These are phyloP conservation scores for Diaporthe sp. DNA, from an alignment of 2,329 filamentous ascomycete species.

Conservation along the genomic window DNA sequence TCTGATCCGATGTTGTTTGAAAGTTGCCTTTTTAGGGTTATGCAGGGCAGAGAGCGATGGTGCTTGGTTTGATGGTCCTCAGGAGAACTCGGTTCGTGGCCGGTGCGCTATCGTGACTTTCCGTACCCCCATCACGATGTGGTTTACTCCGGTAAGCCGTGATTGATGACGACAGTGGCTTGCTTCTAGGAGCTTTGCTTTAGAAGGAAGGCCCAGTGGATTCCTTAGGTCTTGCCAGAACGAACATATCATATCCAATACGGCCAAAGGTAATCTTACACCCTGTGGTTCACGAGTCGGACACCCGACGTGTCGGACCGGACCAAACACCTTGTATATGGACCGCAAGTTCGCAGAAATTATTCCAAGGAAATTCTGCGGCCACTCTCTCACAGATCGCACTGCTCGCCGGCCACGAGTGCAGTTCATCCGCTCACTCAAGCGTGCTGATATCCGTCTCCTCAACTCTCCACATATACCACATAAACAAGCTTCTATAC, in stretches of 20 bases:
- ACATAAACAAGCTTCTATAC: conserved; percentile 95
- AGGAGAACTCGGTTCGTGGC: background rate
- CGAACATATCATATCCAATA: background rate
- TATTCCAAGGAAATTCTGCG: background rate
- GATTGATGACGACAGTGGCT: background rate
- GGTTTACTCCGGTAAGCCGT: too few relatives aligned
- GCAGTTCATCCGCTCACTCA: conserved; percentile 52
- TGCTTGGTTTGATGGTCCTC: background rate
- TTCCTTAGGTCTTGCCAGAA: background rate
- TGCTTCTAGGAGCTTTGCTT: background rate
- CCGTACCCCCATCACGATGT: background rate
- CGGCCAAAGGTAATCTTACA: background rate
- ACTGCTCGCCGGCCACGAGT: background rate
- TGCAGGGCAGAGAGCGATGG: background rate
- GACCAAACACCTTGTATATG: background rate
- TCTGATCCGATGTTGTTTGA: background rate
- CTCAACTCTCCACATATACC: conserved; percentile 95
- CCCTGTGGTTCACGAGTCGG: background rate
- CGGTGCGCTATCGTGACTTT: background rate
- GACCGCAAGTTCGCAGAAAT: background rate
- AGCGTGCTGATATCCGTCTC: conserved; percentile 80
- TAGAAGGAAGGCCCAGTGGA: too few relatives aligned
- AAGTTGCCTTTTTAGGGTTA: background rate
- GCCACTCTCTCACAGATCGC: background rate
- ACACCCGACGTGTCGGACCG: background rate